These are phyloP conservation scores for Danielia reshetovae DNA, from an alignment of 805 yeast species.

Conservation along the genomic window DNA sequence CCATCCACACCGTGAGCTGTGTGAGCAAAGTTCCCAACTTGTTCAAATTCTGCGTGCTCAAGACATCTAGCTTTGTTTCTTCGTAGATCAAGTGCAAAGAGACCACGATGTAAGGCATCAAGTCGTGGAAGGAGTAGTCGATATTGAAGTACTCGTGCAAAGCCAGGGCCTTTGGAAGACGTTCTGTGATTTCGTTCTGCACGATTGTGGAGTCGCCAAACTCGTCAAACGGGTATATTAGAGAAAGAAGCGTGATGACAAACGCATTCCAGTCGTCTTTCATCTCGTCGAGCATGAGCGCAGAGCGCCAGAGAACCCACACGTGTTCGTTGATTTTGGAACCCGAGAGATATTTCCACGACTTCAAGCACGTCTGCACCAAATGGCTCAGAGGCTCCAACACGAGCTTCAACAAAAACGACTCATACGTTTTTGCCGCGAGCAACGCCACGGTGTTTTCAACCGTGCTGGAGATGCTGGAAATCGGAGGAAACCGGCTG, in stretches of 20 bases:
- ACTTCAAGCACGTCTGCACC: constrained; percentile 43
- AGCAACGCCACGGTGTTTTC: constrained; percentile 25
- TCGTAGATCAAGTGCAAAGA: constrained; percentile 77
- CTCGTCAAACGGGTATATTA: constrained; percentile 44
- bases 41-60: constrained; percentile 31
- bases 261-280: constrained; percentile 60
- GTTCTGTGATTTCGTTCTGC: constrained; percentile 26
- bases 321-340: constrained; percentile 52
- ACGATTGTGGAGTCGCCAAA: constrained; percentile 16
- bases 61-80: constrained; percentile 59
- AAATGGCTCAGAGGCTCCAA: constrained; percentile 44
- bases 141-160: constrained; percentile 23
- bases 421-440: constrained; percentile 16
- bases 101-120: constrained; percentile 59
- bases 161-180: constrained; percentile 28
- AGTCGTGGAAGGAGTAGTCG: constrained; percentile 44
- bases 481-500: constrained; percentile 15
- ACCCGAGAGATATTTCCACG: constrained; percentile 54
- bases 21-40: constrained; percentile 53
- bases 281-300: constrained; percentile 39
- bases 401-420: constrained; percentile 28
- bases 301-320: constrained; percentile 63
- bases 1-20: constrained; percentile 62
- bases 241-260: constrained; percentile 46
- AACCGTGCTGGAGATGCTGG: constrained; percentile 24